Evolutionary conservation across 2,329 filamentous ascomycete genomes (phyloP), one percentile per base, ranked within the genome.

Genomic region (Scedosporium boydii): DNA sequence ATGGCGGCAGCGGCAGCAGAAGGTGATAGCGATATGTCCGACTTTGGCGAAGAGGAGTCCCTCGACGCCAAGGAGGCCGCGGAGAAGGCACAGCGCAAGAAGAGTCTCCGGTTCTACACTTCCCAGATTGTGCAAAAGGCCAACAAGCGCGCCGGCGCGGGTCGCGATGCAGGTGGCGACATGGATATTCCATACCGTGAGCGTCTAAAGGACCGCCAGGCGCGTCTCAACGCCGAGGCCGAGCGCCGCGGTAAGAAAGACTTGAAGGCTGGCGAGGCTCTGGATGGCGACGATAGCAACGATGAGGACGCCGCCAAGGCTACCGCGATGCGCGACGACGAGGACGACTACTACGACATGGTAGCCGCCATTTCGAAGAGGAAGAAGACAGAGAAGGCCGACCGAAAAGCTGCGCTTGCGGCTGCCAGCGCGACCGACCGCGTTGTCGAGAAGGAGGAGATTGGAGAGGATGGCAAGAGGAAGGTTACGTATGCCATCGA

Each of bases 111-210:
- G 65, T 99, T 99, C 81, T 99, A 99, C 82, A 98, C 96, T 2
- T 96, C 93, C 3, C 95, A 99, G 73, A 95, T 99, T 67, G 89
- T 90, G 29, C 93, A 98, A 73, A 98, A 97, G 76, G 87, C 91
- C 63, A 96, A 91, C 77, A 93, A 91, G 73, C 90, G 90, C 62
- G 85, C 87, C 5, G 85, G 81, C 38, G 88, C 88, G 46, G 88
- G 89, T 51, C 84, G 87, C 65, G 87, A 90, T 63, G 85, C 87
- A 1, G 90, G 90, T 67, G 91, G 91, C 68, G 91, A 96, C 71
- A 82, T 84, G 67, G 91, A 96, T 74, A 83, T 96, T 60, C 95
- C 95, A 2, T 88, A 97, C 73, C 86, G 93, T 63, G 95, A 99
- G 76, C 88, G 95, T 61, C 80, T 96, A 51, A 86, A 84, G 70